Percentiles rank a stretch among this genome's conserved stretches.
Conservation (phyloP, 345 rosid species). For the Salix dunnii region DNA sequence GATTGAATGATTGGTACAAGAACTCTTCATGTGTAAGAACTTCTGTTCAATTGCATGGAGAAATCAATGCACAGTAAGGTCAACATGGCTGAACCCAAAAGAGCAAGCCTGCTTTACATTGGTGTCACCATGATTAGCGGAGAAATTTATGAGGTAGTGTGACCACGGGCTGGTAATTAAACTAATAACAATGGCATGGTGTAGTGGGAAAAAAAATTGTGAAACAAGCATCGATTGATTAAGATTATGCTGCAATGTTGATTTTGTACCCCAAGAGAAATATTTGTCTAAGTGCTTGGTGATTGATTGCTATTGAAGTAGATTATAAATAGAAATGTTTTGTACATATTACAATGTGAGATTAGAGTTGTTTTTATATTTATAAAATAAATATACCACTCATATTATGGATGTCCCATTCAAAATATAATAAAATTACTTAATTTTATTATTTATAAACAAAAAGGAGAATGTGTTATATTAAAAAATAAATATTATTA, state of each 20-base stretch:
- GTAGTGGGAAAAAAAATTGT: not conserved
- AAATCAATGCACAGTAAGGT: not conserved
- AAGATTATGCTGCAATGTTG: too few species aligned
- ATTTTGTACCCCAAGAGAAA: too few species aligned
- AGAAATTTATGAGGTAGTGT: not conserved
- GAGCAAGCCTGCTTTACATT: not conserved
- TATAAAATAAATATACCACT: too few species aligned
- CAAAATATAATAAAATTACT: too few species aligned
- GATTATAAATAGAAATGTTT: too few species aligned
- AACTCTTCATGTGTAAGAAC: not conserved
- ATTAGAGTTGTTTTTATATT: not conserved
- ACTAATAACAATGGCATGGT: not conserved
- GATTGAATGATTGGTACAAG: not conserved
- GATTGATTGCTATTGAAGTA: too few species aligned
- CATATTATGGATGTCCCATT: too few species aligned
- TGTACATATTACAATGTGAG: too few species aligned
- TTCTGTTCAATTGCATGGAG: not conserved
- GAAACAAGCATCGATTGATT: not conserved
- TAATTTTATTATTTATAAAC: too few species aligned
- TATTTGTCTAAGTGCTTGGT: too few species aligned
- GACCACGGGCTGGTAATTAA: not conserved
- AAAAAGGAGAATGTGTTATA: too few species aligned
- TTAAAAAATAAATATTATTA: too few species aligned
- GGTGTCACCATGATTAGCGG: conserved; percentile 18
- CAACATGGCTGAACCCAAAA: not conserved